phyloP scores from a whole-genome alignment of 2,329 filamentous ascomycete species.

The Ambrosiella xylebori region DNA sequence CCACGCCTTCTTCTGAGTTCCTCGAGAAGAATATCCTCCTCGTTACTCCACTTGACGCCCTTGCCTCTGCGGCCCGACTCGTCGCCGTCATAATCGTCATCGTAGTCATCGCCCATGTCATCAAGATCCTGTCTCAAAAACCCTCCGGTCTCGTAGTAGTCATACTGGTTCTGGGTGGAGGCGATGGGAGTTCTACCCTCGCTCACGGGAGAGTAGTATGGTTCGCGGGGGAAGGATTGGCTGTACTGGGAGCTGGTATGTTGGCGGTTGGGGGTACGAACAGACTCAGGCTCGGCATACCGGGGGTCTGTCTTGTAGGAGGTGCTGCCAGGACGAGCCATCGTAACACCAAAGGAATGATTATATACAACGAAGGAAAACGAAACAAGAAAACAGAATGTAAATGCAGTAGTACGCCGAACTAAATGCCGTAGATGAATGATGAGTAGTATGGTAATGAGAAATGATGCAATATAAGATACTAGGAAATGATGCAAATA shows the following conservation, averaged over 20 bases:
- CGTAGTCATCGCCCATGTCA: slow-evolving; percentile 4
- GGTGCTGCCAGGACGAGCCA: slow-evolving; percentile 28
- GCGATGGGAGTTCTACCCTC: slow-evolving; percentile 9
- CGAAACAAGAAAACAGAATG: slow-evolving; percentile 3
- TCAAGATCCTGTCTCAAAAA: slow-evolving; percentile 6
- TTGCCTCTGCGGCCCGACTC: slow-evolving; percentile 17
- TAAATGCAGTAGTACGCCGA: not conserved
- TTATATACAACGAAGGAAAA: slow-evolving; percentile 1
- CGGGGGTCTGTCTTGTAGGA: slow-evolving; percentile 20
- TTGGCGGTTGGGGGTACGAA: slow-evolving; percentile 16
- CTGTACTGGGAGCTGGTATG: slow-evolving; percentile 6
- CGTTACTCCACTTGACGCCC: slow-evolving; percentile 70
- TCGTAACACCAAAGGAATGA: slow-evolving; percentile 17
- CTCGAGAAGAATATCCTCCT: slow-evolving; percentile 32
- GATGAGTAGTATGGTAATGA: not conserved
- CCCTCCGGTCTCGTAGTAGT: slow-evolving; percentile 8
- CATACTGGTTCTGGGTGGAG: slow-evolving; percentile 6
- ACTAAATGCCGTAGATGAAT: not conserved
- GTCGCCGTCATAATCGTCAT: slow-evolving; percentile 9
- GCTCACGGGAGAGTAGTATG: slow-evolving; percentile 12
- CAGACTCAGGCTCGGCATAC: slow-evolving; percentile 17
- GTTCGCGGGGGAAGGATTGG: slow-evolving; percentile 6
- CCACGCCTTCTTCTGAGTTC: slow-evolving; percentile 10
- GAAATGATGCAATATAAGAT: not conserved
- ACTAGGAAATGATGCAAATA: not conserved